Conservation (phyloP, 306 rosid species). For the Coriaria nepalensis region DNA sequence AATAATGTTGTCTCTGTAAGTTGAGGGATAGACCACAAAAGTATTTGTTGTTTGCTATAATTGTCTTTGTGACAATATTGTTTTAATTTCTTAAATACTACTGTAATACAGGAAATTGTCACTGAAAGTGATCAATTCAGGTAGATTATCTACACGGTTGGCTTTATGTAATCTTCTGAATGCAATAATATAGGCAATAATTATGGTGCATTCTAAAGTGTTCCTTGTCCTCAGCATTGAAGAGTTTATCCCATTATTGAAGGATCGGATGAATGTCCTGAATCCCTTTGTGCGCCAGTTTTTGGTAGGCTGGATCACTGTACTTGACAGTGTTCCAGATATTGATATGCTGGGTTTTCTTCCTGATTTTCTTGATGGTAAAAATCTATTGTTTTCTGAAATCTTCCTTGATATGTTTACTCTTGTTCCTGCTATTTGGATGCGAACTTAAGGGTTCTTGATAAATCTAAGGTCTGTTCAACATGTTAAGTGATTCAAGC, state of each 20-base stretch:
- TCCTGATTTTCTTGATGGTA: conserved; percentile 16
- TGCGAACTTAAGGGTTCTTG: conserved; percentile 15
- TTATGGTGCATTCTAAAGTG: no score
- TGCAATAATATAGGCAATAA: no score
- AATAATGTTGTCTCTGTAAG: neutral
- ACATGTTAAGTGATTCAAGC: conserved; percentile 94
- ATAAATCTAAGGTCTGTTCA: conserved; percentile 71
- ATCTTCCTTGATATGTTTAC: no score
- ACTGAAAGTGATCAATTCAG: conserved; percentile 99
- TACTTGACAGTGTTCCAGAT: neutral
- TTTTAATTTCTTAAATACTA: conserved; percentile 13
- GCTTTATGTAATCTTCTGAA: conserved; percentile 12
- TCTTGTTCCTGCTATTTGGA: conserved; percentile 3
- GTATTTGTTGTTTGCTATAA: no score
- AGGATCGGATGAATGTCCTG: conserved; percentile 98
- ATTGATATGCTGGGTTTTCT: conserved; percentile 54
- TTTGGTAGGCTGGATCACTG: neutral
- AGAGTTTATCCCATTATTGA: conserved; percentile 89
- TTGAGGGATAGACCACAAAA: no score
- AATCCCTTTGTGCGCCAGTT: neutral
- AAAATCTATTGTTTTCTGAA: neutral
- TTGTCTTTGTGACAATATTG: neutral
- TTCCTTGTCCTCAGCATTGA: conserved; percentile 54
- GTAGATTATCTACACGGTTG: conserved; percentile 25
- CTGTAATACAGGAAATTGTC: conserved; percentile 82